Evolutionary conservation across 2,329 filamentous ascomycete genomes (phyloP).

Genomic region (Monosporascus ibericus): DNA sequence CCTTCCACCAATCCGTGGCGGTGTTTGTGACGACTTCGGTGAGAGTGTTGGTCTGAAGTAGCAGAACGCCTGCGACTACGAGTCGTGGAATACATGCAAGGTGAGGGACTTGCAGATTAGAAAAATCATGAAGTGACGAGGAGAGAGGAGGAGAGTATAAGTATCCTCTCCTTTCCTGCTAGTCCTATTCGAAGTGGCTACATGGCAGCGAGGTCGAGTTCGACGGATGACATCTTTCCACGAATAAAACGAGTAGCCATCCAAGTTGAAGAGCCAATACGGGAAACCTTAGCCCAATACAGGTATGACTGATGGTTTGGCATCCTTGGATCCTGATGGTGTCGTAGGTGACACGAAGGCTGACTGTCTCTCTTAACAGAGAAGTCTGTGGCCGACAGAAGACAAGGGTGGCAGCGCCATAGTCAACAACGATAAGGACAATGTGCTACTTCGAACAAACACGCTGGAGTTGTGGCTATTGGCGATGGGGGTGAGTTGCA

Average conservation of each 20-base stretch:
- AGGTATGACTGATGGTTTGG: no score
- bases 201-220: no score
- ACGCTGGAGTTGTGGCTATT: conserved; percentile 79
- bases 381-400: background rate
- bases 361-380: no score
- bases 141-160: conserved; percentile 17
- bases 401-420: background rate
- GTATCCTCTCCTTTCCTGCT: conserved; percentile 13
- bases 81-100: conserved; percentile 12
- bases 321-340: no score
- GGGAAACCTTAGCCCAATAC: no score
- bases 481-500: conserved; percentile 66
- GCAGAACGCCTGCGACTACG: conserved; percentile 19
- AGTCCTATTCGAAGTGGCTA: background rate
- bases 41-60: conserved; percentile 21
- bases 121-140: conserved; percentile 11
- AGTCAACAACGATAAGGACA: conserved; percentile 19
- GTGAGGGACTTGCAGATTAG: conserved; percentile 6
- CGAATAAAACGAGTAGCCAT: no score
- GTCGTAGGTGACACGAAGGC: no score
- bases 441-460: conserved; percentile 98
- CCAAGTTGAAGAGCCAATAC: no score
- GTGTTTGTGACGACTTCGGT: conserved; percentile 21
- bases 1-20: conserved; percentile 21
- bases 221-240: no score